A percentile compares a stretch with the other conserved stretches of the same genome.
These are phyloP conservation scores for Aphanocladium album DNA, from an alignment of 2,329 filamentous ascomycete genomes.

Conservation along the genomic window DNA sequence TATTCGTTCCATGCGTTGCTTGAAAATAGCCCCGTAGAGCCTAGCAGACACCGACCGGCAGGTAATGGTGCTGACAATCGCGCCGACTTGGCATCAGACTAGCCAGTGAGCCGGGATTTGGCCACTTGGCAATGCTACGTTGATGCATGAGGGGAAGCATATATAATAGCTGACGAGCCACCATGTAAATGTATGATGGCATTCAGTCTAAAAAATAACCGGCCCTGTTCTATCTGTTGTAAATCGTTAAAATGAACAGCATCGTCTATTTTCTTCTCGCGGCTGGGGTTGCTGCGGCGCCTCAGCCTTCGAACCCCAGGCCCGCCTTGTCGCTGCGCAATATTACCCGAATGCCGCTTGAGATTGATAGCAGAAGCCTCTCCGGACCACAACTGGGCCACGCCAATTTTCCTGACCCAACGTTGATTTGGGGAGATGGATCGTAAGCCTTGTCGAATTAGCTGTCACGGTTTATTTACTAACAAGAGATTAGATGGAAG, in stretches of 20 bases:
- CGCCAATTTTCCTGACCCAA: conserved; percentile 11
- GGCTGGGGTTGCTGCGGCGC: neutral
- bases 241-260: neutral
- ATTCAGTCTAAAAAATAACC: too few species aligned
- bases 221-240: too few species aligned
- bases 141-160: neutral
- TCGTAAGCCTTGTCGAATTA: neutral
- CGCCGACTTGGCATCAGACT: neutral
- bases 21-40: neutral
- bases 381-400: conserved; percentile 5
- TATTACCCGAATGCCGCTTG: conserved; percentile 3
- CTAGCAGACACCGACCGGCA: neutral
- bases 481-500: conserved; percentile 6
- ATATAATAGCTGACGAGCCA: neutral
- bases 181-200: too few species aligned
- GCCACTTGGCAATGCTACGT: neutral
- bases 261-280: neutral
- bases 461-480: neutral
- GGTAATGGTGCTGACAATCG: neutral
- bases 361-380: neutral
- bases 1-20: neutral
- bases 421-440: conserved; percentile 10
- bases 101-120: neutral
- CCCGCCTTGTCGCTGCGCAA: conserved; percentile 3
- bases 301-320: neutral